Percentiles rank a stretch among this genome's conserved stretches.
These are phyloP conservation scores for Metschnikowia lachancei DNA, from an alignment of 805 yeast genomes.

Conservation along the genomic window DNA sequence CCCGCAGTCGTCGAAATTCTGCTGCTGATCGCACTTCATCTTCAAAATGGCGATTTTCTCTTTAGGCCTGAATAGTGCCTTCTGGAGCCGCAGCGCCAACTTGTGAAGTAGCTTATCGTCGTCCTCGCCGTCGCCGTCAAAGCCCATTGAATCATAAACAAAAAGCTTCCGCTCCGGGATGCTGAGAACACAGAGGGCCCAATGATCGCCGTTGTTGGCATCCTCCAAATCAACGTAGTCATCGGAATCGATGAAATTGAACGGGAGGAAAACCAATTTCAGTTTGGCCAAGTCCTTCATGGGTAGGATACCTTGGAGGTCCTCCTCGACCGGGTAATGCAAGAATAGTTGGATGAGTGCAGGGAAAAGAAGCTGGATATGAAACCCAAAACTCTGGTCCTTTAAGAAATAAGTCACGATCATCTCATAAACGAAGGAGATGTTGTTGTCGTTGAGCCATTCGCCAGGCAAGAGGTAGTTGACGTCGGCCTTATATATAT, in stretches of 20 bases:
- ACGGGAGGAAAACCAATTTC: constrained; percentile 60
- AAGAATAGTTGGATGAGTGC: constrained; percentile 61
- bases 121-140: constrained; percentile 37
- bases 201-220: constrained; percentile 70
- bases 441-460: constrained; percentile 73
- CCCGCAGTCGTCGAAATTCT: constrained; percentile 68
- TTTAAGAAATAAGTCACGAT: constrained; percentile 25
- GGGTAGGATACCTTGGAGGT: constrained; percentile 34
- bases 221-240: constrained; percentile 44
- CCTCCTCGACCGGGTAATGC: constrained; percentile 44
- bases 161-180: constrained; percentile 46
- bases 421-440: constrained; percentile 60
- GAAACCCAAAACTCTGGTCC: constrained; percentile 19
- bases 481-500: constrained; percentile 58
- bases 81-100: constrained; percentile 24
- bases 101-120: constrained; percentile 28
- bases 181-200: constrained; percentile 63
- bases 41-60: constrained; percentile 26
- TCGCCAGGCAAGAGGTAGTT: constrained; percentile 57
- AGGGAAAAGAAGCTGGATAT: constrained; percentile 47
- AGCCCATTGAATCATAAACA: constrained; percentile 58
- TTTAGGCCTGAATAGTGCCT: constrained; percentile 23
- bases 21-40: constrained; percentile 55
- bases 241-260: constrained; percentile 54
- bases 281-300: constrained; percentile 30